Base-by-base conservation (phyloP, 352 stramenopile species). In the Phytophthora sojae region DNA sequence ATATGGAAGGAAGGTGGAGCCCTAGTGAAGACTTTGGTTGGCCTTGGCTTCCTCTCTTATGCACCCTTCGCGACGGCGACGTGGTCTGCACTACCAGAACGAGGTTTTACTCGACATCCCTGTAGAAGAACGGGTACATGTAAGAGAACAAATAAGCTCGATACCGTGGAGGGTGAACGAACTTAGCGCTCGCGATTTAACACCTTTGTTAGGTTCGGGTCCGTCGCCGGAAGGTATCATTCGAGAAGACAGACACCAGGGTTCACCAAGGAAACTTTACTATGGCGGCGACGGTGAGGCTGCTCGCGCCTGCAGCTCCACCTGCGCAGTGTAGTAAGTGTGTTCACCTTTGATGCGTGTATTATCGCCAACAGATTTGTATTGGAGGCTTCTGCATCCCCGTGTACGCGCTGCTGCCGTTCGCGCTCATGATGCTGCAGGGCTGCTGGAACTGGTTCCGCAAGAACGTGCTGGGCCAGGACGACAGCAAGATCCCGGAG, bases 301-400 rank as follows among this genome's bases (percentile, higher is more conserved):
- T 21, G 15, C 1, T 6, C 4, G 30, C 30, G 15, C 32, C 32
- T 39, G 32, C 12, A 39, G 26, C 26, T 39, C 32, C 4, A 39
- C 12, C 32, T 14, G 8, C 12, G 32, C 9, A 15, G 2, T 21
- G 21, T 21, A 21, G 21, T 21, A 21, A 1, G 30, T 9, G 30
- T 35, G 30, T 9, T 35, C 9, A 35, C 2, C 7, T 8, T 8
- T 35, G 30, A 9, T 35, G 9, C 30, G 9, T 23, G 19, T 52
- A 2, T 8, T 37, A 5, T 19, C 7, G 6, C 12, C n/a, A 6
- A 23, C 71, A 96, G 89, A 93, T 96, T 47, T 96, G 89, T 52
- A 91, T 96, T 29, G 81, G 84, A 35, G 86, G 86, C 6, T 69
- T 96, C 49, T 96, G 89, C 53, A 88, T 96, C 66, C 87, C 89